Conservation (phyloP, 2,329 filamentous ascomycete species). For the Ustilaginoidea virens region DNA sequence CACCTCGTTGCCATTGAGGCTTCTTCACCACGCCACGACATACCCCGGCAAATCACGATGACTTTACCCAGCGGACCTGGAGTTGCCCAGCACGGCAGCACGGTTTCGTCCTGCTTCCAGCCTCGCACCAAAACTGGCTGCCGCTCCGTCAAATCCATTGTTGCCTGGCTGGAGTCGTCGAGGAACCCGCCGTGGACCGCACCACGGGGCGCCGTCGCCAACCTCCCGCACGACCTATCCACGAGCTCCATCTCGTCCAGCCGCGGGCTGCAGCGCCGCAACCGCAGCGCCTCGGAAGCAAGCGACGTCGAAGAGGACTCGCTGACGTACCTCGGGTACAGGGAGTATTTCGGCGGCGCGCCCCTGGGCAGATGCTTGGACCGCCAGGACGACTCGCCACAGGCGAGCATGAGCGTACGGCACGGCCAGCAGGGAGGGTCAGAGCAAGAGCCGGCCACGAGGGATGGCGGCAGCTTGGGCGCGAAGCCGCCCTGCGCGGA, state of each 20-base stretch:
- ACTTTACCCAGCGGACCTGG: no score
- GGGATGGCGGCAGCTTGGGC: no score
- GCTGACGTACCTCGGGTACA: constrained; percentile 17
- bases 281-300: constrained; percentile 1
- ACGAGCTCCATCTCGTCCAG: constrained; percentile 1
- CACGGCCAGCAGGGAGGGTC: no score
- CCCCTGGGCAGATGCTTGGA: constrained; percentile 17
- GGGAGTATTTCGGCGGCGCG: constrained; percentile 14
- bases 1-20: no score
- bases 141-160: constrained; percentile 16
- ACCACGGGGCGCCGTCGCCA: not conserved
- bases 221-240: constrained; percentile 2
- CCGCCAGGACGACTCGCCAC: not conserved
- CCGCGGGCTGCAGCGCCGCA: not conserved
- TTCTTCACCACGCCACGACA: no score
- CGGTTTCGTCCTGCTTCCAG: constrained; percentile 1
- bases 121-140: constrained; percentile 1
- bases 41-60: no score
- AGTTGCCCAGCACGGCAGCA: no score
- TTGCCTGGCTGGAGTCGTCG: constrained; percentile 16
- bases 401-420: no score
- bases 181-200: constrained; percentile 3
- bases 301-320: constrained; percentile 15
- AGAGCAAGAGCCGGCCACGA: no score
- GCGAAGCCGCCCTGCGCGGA: no score